Evolutionary conservation across 805 yeast genomes (phyloP).

Genomic region (Lipomyces japonicus): DNA sequence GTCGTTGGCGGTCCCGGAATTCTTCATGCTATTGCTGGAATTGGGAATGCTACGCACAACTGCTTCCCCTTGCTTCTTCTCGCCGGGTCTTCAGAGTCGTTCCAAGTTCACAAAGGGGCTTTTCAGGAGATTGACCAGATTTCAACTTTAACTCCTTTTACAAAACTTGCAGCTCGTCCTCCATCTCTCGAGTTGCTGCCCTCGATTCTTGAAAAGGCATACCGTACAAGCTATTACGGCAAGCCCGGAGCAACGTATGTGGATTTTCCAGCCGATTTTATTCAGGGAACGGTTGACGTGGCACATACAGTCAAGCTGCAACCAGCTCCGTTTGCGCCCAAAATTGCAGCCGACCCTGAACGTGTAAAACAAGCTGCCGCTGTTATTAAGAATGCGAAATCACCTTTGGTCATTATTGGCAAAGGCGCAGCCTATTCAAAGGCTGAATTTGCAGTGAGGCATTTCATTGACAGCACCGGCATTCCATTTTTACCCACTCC

Average conservation of each 20-base stretch:
- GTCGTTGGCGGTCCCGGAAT: constrained; percentile 78
- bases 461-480: constrained; percentile 43
- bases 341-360: constrained; percentile 39
- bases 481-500: constrained; percentile 69
- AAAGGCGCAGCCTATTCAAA: constrained; percentile 57
- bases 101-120: constrained; percentile 54
- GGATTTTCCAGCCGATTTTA: constrained; percentile 62
- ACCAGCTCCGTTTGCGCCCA: constrained; percentile 36
- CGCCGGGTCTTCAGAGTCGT: constrained; percentile 57
- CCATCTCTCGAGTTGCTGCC: constrained; percentile 40
- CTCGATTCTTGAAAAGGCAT: constrained; percentile 45
- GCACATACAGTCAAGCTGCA: constrained; percentile 5
- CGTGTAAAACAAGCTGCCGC: constrained; percentile 40
- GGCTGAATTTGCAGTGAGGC: constrained; percentile 42
- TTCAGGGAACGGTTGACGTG: constrained; percentile 38
- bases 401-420: constrained; percentile 59
- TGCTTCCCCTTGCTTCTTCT: constrained; percentile 63
- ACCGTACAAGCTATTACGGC: constrained; percentile 46
- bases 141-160: constrained; percentile 45
- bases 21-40: constrained; percentile 63
- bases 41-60: constrained; percentile 58
- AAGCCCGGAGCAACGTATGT: constrained; percentile 60
- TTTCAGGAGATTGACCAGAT: constrained; percentile 72
- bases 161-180: constrained; percentile 53
- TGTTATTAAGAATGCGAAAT: constrained; percentile 39